Percentiles rank a stretch among this genome's conserved stretches.
Evolutionary conservation across 345 rosid species (phyloP).

Genomic region (Euphorbia tirucalli): DNA sequence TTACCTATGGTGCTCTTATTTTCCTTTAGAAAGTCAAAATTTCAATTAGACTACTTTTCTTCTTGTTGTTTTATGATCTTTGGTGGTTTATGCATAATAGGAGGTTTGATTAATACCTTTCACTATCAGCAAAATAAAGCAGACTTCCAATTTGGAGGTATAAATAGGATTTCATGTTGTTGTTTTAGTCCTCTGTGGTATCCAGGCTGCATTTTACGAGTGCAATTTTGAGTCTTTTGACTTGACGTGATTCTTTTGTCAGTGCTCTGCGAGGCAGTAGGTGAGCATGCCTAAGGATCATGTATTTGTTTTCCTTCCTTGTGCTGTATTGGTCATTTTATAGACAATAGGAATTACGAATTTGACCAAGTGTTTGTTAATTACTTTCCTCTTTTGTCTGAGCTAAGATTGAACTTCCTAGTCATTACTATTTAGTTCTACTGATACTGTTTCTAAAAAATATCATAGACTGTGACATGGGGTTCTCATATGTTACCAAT

Average conservation of each 20-base stretch:
- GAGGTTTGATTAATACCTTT: constrained; percentile 8
- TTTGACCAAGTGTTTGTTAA: neutral
- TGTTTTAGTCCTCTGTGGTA: neutral
- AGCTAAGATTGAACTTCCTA: too few species aligned
- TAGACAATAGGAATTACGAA: neutral
- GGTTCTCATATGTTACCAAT: too few species aligned
- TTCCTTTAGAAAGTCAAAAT: constrained; percentile 25
- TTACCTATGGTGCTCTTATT: constrained; percentile 65
- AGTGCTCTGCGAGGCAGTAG: constrained; percentile 3
- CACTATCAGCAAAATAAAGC: neutral
- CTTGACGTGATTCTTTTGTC: neutral
- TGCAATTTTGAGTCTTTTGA: neutral
- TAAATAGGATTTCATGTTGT: neutral
- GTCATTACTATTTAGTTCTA: too few species aligned
- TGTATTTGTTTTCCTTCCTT: constrained; percentile 3
- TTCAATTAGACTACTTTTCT: constrained; percentile 1
- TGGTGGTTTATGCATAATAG: neutral
- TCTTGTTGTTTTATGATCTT: constrained; percentile 4
- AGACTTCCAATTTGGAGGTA: neutral
- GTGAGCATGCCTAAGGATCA: neutral
- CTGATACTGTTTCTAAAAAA: too few species aligned
- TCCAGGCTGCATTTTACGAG: neutral
- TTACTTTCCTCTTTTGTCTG: too few species aligned
- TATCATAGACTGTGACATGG: too few species aligned
- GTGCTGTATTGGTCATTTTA: neutral